Conservation (phyloP, 768 basidiomycete species). For the Boletellus sp. region DNA sequence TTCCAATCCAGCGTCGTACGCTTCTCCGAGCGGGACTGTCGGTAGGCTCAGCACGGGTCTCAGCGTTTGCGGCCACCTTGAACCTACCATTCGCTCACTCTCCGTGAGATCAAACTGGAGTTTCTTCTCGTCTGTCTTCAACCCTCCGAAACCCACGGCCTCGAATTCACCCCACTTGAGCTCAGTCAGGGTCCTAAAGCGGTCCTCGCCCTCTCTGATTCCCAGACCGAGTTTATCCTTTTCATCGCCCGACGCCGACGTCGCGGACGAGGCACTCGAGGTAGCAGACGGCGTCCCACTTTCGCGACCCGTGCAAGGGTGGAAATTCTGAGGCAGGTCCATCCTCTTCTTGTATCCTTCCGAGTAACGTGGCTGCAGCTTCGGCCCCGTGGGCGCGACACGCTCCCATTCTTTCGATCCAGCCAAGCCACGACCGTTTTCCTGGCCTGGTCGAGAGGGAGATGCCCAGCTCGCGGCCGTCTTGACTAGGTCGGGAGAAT, state of each 20-base stretch:
- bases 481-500: conserved; percentile 80
- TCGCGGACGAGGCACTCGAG: conserved; percentile 39
- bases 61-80: not conserved
- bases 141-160: conserved; percentile 67
- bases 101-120: conserved; percentile 93
- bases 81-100: conserved; percentile 61
- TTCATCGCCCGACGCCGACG: conserved; percentile 32
- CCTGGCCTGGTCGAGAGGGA: conserved; percentile 26
- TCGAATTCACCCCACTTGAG: conserved; percentile 93
- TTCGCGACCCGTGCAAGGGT: conserved; percentile 42
- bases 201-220: conserved; percentile 52
- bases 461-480: conserved; percentile 50
- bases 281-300: conserved; percentile 38
- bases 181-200: conserved; percentile 79
- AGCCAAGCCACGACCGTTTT: conserved; percentile 37
- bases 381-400: conserved; percentile 60
- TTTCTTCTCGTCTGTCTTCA: conserved; percentile 56
- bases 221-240: conserved; percentile 31
- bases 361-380: conserved; percentile 63
- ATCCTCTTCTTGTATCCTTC: conserved; percentile 75
- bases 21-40: conserved; percentile 63
- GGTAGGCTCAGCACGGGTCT: conserved; percentile 6
- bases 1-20: conserved; percentile 86
- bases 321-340: conserved; percentile 57
- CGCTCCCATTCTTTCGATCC: conserved; percentile 75